A percentile compares a stretch with the other conserved stretches of the same genome.
Evolutionary conservation across 805 yeast genomes (phyloP).

Genomic region (Suhomyces xylopsoci): DNA sequence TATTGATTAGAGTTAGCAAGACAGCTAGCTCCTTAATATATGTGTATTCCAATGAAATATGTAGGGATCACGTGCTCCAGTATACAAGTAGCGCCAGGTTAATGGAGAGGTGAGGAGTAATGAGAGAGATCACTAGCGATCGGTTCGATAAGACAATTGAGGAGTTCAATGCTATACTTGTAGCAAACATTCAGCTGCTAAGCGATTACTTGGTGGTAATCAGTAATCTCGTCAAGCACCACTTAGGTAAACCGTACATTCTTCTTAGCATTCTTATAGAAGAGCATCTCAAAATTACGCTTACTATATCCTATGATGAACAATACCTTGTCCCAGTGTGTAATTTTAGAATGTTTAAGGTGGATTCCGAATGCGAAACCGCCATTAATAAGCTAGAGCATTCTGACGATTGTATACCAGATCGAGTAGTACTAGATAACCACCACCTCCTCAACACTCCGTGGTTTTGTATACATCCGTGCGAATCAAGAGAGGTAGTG

Average conservation of each 20-base stretch:
- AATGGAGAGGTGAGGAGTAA: background rate
- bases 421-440: slow-evolving; percentile 4
- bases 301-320: slow-evolving; percentile 27
- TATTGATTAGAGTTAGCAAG: background rate
- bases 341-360: slow-evolving; percentile 18
- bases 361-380: background rate
- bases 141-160: slow-evolving; percentile 14
- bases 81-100: background rate
- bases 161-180: slow-evolving; percentile 14
- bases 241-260: background rate
- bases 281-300: slow-evolving; percentile 12
- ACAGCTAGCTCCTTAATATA: background rate
- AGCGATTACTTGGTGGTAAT: slow-evolving; percentile 1
- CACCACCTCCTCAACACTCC: slow-evolving; percentile 10
- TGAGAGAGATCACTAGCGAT: slow-evolving; percentile 6
- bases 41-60: background rate
- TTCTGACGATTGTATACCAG: background rate
- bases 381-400: background rate
- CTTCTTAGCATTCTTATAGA: background rate
- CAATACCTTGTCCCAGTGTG: slow-evolving; percentile 32
- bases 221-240: slow-evolving; percentile 5
- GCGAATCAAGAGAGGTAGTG: slow-evolving; percentile 22
- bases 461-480: slow-evolving; percentile 30
- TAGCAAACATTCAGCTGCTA: slow-evolving; percentile 1
- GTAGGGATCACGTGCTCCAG: background rate